phyloP scores from a whole-genome alignment of 768 basidiomycete species.

The Collybia nuda region DNA sequence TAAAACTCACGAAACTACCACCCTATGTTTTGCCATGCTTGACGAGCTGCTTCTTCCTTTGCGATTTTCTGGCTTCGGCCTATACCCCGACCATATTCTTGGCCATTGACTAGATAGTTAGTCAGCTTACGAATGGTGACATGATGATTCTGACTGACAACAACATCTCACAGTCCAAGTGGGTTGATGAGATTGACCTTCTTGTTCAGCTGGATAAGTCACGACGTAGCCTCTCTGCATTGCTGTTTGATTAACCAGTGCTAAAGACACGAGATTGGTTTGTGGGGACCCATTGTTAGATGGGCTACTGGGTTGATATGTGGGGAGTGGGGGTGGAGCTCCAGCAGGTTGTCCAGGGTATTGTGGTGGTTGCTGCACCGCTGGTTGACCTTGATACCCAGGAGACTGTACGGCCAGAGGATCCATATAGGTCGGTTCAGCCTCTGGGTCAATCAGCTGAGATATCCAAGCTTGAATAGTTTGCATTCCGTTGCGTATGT shows the following conservation, averaged over 20 bases:
- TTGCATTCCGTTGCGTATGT: conserved; percentile 51
- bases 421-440: conserved; percentile 9
- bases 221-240: conserved; percentile 41
- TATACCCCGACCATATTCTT: conserved; percentile 45
- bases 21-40: conserved; percentile 52
- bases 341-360: conserved; percentile 20
- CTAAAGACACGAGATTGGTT: conserved; percentile 35
- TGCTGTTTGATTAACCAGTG: conserved; percentile 54
- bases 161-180: conserved; percentile 56
- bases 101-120: conserved; percentile 44
- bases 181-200: conserved; percentile 54
- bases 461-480: conserved; percentile 59
- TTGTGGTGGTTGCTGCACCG: conserved; percentile 19
- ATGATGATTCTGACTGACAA: conserved; percentile 32
- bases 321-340: conserved; percentile 33
- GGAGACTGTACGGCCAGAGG: conserved; percentile 11
- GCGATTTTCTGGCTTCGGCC: conserved; percentile 67
- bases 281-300: conserved; percentile 4
- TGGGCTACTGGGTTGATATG: conserved; percentile 9
- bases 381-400: conserved; percentile 5
- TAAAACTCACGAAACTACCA: conserved; percentile 33
- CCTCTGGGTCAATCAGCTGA: conserved; percentile 50
- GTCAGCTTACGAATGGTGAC: background rate
- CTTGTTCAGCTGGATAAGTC: conserved; percentile 46
- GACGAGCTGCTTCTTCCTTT: conserved; percentile 66